Evolutionary conservation across 148 eudicot species (phyloP), one percentile per base, ranked within the genome.

Genomic region (Chenopodium berlandieri): DNA sequence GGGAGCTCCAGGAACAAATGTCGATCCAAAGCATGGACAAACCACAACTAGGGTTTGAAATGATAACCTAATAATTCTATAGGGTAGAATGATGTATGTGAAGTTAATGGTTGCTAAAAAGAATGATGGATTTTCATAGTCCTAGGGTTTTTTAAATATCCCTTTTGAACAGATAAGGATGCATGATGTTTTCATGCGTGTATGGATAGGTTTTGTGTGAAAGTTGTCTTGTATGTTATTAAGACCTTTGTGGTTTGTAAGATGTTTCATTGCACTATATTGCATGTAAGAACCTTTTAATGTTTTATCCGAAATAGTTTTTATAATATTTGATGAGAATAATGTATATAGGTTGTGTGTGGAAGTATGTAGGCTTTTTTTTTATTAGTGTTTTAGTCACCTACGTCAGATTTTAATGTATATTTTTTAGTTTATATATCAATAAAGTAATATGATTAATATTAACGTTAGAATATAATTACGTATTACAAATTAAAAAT

Each of bases 41-140:
- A 81, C 84, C 8, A 80, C 81, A 4, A 81, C 84, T 1, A 73
- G 84, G 65, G 81, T 84, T 67, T 83, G 50, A 69, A 7, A 62
- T 20, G 22, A 62, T 62, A 22, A 62, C 4, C 2, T 62, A 62
- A 62, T 11, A 62, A 20, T 23, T 62, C 9, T 62, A 7, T 23
- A 4, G 1, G 27, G 62, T 16, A 17, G 32, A 66, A 66, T 25
- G 2, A 66, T 64, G 8, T 17, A 62, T 7, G 40, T 46, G 8
- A 14, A 30, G 56, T 74, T 46, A 10, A 8, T n/a, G 23, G 67
- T n/a, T 64, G 27, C 27, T 64, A 7, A 50, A 47, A 50, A 10
- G 14, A 50, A 50, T 12, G 16, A 1, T 50, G 44, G 44, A 50
- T 14, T 16, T 17, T 56, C 62, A 56, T 17, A 17, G 7, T 56